Conservation (phyloP, 345 rosid genomes). For the Dimocarpus longan region DNA sequence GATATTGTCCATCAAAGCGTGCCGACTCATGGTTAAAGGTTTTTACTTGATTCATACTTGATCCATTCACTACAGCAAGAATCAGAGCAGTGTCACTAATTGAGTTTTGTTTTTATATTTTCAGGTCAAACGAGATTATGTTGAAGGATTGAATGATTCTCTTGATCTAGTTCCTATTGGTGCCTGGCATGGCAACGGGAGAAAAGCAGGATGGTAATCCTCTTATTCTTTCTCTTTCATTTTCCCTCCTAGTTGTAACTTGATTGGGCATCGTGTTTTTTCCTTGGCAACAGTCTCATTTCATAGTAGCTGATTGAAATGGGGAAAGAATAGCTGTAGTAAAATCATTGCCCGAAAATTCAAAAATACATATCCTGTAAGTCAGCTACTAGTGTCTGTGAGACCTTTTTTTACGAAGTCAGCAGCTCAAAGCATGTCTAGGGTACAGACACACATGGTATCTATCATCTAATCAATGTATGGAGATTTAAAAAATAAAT, state of each 20-base stretch:
- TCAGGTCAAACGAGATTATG: slow-evolving; percentile 90
- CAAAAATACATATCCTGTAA: slow-evolving; percentile 5
- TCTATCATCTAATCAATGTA: neutral
- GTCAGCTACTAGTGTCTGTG: neutral
- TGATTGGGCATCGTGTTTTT: neutral
- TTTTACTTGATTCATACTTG: slow-evolving; percentile 6
- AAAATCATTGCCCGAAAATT: neutral
- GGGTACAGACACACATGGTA: neutral
- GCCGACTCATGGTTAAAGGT: slow-evolving; percentile 93
- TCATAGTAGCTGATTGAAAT: neutral
- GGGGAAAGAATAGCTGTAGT: too few species aligned
- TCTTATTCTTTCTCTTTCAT: neutral
- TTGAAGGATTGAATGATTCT: slow-evolving; percentile 75
- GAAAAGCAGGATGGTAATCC: slow-evolving; percentile 94
- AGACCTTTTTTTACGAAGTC: neutral
- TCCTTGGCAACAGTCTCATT: neutral
- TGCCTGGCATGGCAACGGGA: slow-evolving; percentile 94
- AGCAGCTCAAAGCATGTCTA: neutral
- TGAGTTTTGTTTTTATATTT: slow-evolving; percentile 23
- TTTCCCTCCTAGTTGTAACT: neutral
- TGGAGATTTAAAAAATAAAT: neutral
- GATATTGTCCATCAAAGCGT: slow-evolving; percentile 83
- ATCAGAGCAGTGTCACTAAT: neutral
- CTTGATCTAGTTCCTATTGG: slow-evolving; percentile 95
- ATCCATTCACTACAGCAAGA: neutral